Percentiles rank a stretch among this genome's conserved stretches.
Evolutionary conservation across 2,329 filamentous ascomycete species (phyloP).

Genomic region (Fonsecaea pedrosoi): DNA sequence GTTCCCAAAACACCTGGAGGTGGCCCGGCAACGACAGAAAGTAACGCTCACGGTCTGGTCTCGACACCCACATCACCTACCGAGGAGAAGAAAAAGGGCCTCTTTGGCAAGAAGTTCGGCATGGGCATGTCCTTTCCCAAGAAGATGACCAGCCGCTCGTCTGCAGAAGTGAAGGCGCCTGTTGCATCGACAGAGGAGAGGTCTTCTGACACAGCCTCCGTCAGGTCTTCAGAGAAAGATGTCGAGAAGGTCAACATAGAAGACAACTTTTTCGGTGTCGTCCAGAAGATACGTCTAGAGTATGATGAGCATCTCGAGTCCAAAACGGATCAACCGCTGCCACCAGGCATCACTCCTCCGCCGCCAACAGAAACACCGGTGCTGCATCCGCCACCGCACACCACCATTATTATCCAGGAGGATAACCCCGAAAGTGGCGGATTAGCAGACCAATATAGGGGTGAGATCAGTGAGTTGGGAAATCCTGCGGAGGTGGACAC

Average conservation of each 20-base stretch:
- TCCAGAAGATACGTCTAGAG: constrained; percentile 54
- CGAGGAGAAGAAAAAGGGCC: constrained; percentile 69
- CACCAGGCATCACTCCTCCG: constrained; percentile 52
- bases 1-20: constrained; percentile 54
- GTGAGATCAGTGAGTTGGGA: constrained; percentile 79
- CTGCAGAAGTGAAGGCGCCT: constrained; percentile 72
- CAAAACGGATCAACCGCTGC: constrained; percentile 48
- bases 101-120: constrained; percentile 85
- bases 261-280: constrained; percentile 54
- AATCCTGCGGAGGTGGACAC: constrained; percentile 70
- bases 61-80: constrained; percentile 59
- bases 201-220: constrained; percentile 65
- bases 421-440: constrained; percentile 68
- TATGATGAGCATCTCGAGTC: constrained; percentile 53
- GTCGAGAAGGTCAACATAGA: constrained; percentile 54
- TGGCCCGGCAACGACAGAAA: constrained; percentile 40
- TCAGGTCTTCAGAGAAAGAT: constrained; percentile 60
- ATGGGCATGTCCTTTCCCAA: constrained; percentile 75
- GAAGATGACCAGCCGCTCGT: constrained; percentile 75
- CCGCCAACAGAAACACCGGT: constrained; percentile 54
- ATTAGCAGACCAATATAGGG: constrained; percentile 85
- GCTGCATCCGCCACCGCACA: constrained; percentile 55
- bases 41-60: constrained; percentile 42
- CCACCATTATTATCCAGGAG: constrained; percentile 69
- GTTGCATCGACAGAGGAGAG: constrained; percentile 72